Evolutionary conservation across 2,329 filamentous ascomycete genomes (phyloP).

Genomic region (Fusarium secorum): DNA sequence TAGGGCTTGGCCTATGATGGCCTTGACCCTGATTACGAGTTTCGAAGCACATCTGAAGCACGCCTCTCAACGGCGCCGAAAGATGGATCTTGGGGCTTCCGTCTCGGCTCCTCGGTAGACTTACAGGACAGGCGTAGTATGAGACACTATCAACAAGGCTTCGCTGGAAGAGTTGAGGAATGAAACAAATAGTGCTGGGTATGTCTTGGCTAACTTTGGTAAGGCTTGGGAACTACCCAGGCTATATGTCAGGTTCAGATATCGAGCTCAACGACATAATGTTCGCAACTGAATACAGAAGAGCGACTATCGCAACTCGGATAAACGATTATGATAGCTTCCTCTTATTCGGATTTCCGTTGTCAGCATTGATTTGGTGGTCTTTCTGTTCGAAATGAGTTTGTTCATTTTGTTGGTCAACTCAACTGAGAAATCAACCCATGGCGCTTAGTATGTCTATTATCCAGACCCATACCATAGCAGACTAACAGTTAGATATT

Average conservation of each 20-base stretch:
- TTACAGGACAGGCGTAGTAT: constrained; percentile 23
- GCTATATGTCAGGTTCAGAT: constrained; percentile 13
- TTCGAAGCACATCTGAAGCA: constrained; percentile 42
- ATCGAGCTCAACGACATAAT: neutral
- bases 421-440: neutral
- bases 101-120: constrained; percentile 29
- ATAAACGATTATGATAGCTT: neutral
- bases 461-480: constrained; percentile 6
- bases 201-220: constrained; percentile 13
- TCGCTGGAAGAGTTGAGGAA: constrained; percentile 2
- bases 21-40: constrained; percentile 14
- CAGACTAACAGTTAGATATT: neutral
- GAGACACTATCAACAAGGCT: constrained; percentile 24
- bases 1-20: neutral
- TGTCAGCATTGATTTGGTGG: neutral
- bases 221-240: constrained; percentile 10
- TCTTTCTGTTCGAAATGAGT: too few species aligned
- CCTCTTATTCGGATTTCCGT: neutral
- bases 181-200: constrained; percentile 31
- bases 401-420: neutral
- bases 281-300: neutral
- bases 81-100: constrained; percentile 35
- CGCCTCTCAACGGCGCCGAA: constrained; percentile 9
- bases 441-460: constrained; percentile 20
- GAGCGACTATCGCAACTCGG: neutral